phyloP scores from a whole-genome alignment of 2,329 filamentous ascomycete genomes.

The Xylaria sp. region DNA sequence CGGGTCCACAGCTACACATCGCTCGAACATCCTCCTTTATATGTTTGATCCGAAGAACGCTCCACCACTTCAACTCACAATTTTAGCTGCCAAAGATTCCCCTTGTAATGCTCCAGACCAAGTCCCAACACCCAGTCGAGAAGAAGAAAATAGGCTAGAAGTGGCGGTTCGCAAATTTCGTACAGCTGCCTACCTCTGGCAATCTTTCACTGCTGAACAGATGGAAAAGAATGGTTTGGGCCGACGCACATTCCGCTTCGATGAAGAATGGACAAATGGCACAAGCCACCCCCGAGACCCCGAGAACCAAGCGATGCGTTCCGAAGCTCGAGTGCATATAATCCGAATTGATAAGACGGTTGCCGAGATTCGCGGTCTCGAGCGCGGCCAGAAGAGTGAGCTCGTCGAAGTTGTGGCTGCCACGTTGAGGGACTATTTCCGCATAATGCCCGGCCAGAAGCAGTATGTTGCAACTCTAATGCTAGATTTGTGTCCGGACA shows the following conservation, averaged over 20 bases:
- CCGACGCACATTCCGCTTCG: slow-evolving; percentile 86
- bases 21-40: slow-evolving; percentile 83
- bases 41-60: slow-evolving; percentile 82
- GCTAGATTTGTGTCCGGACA: slow-evolving; percentile 91
- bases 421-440: slow-evolving; percentile 82
- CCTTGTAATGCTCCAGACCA: slow-evolving; percentile 82
- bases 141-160: slow-evolving; percentile 84
- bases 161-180: slow-evolving; percentile 89
- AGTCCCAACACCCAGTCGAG: slow-evolving; percentile 76
- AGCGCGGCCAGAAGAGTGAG: slow-evolving; percentile 80
- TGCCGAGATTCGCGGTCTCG: slow-evolving; percentile 81
- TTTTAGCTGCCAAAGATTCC: slow-evolving; percentile 89
- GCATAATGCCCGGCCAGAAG: slow-evolving; percentile 78
- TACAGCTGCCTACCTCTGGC: slow-evolving; percentile 96
- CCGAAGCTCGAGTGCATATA: slow-evolving; percentile 89
- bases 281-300: slow-evolving; percentile 81
- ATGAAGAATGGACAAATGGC: slow-evolving; percentile 93
- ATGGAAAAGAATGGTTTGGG: slow-evolving; percentile 93
- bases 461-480: slow-evolving; percentile 89
- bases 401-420: slow-evolving; percentile 82
- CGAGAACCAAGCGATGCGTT: slow-evolving; percentile 79
- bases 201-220: slow-evolving; percentile 95
- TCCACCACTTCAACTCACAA: slow-evolving; percentile 89
- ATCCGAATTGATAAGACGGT: slow-evolving; percentile 86
- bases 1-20: slow-evolving; percentile 75